phyloP scores from a whole-genome alignment of 257 asterid genomes.

The Haberlea rhodopensis region DNA sequence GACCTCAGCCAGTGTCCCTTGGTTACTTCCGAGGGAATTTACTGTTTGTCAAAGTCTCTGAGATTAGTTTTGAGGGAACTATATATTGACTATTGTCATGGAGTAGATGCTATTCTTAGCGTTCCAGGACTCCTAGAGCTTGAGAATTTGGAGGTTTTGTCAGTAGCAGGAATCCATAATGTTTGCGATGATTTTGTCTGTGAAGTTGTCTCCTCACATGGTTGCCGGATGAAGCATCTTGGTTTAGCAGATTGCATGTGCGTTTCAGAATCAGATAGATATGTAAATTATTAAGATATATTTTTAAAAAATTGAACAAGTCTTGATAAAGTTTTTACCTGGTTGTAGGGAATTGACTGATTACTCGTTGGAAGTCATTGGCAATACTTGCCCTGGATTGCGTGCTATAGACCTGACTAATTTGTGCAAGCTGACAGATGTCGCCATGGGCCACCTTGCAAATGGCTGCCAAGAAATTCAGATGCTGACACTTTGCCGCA shows the following conservation, averaged over 20 bases:
- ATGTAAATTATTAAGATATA: constrained; percentile 3
- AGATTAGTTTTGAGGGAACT: constrained; percentile 69
- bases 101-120: constrained; percentile 66
- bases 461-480: constrained; percentile 75
- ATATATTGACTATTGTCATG: constrained; percentile 63
- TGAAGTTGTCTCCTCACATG: constrained; percentile 43
- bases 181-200: constrained; percentile 65
- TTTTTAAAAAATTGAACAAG: neutral
- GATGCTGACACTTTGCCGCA: constrained; percentile 59
- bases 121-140: constrained; percentile 68
- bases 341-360: constrained; percentile 73
- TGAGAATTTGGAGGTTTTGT: constrained; percentile 76
- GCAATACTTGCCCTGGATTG: constrained; percentile 53
- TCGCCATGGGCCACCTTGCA: constrained; percentile 73
- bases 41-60: constrained; percentile 50
- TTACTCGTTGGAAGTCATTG: constrained; percentile 58
- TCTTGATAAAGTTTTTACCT: constrained; percentile 1
- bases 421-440: constrained; percentile 68
- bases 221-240: constrained; percentile 80
- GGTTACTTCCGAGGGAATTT: constrained; percentile 71
- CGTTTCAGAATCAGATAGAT: constrained; percentile 31
- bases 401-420: constrained; percentile 61
- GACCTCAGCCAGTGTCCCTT: constrained; percentile 82
- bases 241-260: constrained; percentile 70
- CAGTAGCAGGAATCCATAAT: constrained; percentile 64